phyloP scores from a whole-genome alignment of 306 rosid species.

The Sophora flavescens region DNA sequence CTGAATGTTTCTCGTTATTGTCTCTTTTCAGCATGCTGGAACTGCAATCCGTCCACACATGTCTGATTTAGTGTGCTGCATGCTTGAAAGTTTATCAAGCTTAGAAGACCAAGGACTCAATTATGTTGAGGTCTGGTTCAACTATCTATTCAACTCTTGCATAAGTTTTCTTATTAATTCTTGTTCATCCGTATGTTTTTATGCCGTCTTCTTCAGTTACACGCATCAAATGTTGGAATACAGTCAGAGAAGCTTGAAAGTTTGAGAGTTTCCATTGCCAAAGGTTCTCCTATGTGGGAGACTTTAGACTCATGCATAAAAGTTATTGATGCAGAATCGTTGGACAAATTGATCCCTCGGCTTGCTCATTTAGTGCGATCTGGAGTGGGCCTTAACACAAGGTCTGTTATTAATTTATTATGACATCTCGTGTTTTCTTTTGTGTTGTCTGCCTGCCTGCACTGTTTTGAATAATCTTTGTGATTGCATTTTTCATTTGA shows the following conservation, averaged over 20 bases:
- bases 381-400: slow-evolving; percentile 96
- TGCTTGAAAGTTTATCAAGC: slow-evolving; percentile 98
- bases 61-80: slow-evolving; percentile 93
- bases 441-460: slow-evolving; percentile 2
- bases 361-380: slow-evolving; percentile 91
- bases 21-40: slow-evolving; percentile 84
- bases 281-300: slow-evolving; percentile 99
- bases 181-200: slow-evolving; percentile 32
- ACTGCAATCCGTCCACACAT: slow-evolving; percentile 84
- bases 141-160: slow-evolving; percentile 44
- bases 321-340: slow-evolving; percentile 82
- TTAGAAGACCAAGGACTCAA: slow-evolving; percentile 96
- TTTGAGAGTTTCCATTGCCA: slow-evolving; percentile 93
- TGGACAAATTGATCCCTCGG: slow-evolving; percentile 81
- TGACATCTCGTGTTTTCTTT: slow-evolving; percentile 7
- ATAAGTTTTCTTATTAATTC: slow-evolving; percentile 10
- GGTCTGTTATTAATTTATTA: slow-evolving; percentile 55
- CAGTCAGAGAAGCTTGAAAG: slow-evolving; percentile 90
- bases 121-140: slow-evolving; percentile 81
- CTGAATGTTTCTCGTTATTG: slow-evolving; percentile 31
- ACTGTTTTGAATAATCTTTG: slow-evolving; percentile 15
- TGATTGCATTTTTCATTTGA: slow-evolving; percentile 32
- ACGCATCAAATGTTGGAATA: slow-evolving; percentile 89
- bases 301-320: slow-evolving; percentile 89
- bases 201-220: slow-evolving; percentile 66